These are phyloP conservation scores for Gastrodia elata DNA, from an alignment of 106 monocot genomes.

Conservation along the genomic window DNA sequence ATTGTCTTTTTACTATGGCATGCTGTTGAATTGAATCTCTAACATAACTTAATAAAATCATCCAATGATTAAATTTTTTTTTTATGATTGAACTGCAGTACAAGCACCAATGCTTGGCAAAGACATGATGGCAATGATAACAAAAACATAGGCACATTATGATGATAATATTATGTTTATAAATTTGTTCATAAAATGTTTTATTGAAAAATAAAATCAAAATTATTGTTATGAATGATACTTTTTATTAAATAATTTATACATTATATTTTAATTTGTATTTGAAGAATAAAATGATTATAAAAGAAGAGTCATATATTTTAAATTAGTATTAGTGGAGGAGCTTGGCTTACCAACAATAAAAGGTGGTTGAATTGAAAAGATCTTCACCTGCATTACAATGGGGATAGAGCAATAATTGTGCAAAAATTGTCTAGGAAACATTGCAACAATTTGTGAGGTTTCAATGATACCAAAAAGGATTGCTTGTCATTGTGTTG, in stretches of 20 bases:
- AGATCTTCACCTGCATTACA: neutral
- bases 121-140: too few relatives aligned
- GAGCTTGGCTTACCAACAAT: neutral
- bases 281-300: neutral
- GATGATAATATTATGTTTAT: neutral
- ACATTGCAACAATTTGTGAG: neutral
- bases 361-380: neutral
- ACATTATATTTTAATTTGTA: neutral
- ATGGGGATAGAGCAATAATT: neutral
- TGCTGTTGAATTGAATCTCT: too few relatives aligned
- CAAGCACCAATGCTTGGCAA: too few relatives aligned
- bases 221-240: neutral
- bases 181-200: neutral
- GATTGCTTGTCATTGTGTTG: neutral
- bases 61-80: too few relatives aligned
- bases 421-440: neutral
- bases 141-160: neutral
- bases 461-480: neutral
- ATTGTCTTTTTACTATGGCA: too few relatives aligned
- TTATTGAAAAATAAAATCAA: neutral
- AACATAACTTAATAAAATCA: too few relatives aligned
- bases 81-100: too few relatives aligned
- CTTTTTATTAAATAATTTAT: neutral
- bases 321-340: neutral
- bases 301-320: neutral